Conservation (phyloP, 768 basidiomycete genomes). For the Pleurotus tuoliensis region DNA sequence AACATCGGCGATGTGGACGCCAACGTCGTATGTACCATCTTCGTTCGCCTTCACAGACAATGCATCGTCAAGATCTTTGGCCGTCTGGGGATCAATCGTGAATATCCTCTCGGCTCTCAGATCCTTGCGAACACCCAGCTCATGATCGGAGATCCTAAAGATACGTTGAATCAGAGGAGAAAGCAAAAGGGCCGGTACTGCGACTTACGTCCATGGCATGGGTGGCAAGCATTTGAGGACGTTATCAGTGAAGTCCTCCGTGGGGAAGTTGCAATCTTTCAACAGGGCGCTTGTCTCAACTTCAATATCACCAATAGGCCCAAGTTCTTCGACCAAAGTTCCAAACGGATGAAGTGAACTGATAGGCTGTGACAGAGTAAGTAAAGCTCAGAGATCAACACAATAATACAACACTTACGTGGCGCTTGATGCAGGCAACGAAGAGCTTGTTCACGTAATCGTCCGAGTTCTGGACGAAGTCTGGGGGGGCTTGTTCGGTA, state of each 20-base stretch:
- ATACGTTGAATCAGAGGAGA: conserved; percentile 10
- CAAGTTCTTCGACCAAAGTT: conserved; percentile 95
- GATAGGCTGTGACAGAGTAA: conserved; percentile 56
- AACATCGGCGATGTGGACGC: conserved; percentile 95
- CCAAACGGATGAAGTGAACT: conserved; percentile 99
- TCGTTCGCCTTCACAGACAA: conserved; percentile 85
- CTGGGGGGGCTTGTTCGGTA: conserved; percentile 94
- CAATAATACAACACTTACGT: conserved; percentile 50
- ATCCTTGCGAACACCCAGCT: conserved; percentile 86
- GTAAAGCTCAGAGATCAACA: neutral
- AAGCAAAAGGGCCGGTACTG: conserved; percentile 1
- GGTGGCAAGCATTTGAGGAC: conserved; percentile 96
- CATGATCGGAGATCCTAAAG: conserved; percentile 79
- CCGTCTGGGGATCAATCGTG: conserved; percentile 87
- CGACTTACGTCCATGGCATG: conserved; percentile 83
- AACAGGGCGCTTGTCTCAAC: conserved; percentile 96
- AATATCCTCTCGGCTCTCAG: conserved; percentile 82
- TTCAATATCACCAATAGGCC: conserved; percentile 97
- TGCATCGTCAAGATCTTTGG: conserved; percentile 95
- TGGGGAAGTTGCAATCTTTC: conserved; percentile 99
- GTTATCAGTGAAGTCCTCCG: conserved; percentile 94
- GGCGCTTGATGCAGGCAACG: conserved; percentile 97
- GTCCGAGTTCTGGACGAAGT: conserved; percentile 95
- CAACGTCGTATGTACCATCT: conserved; percentile 89
- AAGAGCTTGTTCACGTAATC: conserved; percentile 87